phyloP scores from a whole-genome alignment of 148 eudicot species.

The Hydrangea macrophylla region DNA sequence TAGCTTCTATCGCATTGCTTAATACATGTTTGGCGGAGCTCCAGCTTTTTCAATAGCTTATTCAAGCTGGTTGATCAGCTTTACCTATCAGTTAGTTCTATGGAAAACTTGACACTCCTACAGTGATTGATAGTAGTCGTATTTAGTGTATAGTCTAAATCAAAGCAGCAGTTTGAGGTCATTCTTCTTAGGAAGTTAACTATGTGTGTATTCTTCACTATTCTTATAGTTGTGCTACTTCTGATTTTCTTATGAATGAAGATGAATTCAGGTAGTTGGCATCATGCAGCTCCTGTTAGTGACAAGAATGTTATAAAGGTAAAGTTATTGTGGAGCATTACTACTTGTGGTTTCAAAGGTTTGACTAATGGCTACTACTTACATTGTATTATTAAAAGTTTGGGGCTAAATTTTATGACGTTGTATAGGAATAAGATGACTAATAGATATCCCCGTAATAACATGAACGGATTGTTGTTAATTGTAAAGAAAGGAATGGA shows the following conservation, averaged over 20 bases:
- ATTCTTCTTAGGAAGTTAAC: not conserved
- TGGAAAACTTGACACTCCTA: not conserved
- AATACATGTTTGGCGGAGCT: not conserved
- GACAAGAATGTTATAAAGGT: conserved; percentile 58
- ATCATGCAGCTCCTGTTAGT: conserved; percentile 24
- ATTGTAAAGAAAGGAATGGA: not conserved
- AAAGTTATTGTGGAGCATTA: conserved; percentile 11
- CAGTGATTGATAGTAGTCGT: not conserved
- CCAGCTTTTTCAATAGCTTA: not conserved
- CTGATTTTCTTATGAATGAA: conserved; percentile 23
- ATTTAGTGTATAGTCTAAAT: too few relatives aligned
- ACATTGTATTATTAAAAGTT: not conserved
- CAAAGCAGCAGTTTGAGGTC: too few relatives aligned
- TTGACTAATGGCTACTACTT: not conserved
- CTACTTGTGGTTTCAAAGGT: not conserved
- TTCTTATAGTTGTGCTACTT: conserved; percentile 3
- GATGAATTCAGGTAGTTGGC: conserved; percentile 50
- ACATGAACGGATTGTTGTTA: too few relatives aligned
- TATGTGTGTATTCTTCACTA: not conserved
- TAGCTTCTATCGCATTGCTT: not conserved
- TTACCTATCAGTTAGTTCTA: not conserved
- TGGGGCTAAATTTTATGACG: not conserved
- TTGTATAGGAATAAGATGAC: too few relatives aligned
- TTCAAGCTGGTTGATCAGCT: not conserved
- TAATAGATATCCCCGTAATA: too few relatives aligned